phyloP scores from a whole-genome alignment of 2,329 filamentous ascomycete species.

The Calonectria multiphialidica region DNA sequence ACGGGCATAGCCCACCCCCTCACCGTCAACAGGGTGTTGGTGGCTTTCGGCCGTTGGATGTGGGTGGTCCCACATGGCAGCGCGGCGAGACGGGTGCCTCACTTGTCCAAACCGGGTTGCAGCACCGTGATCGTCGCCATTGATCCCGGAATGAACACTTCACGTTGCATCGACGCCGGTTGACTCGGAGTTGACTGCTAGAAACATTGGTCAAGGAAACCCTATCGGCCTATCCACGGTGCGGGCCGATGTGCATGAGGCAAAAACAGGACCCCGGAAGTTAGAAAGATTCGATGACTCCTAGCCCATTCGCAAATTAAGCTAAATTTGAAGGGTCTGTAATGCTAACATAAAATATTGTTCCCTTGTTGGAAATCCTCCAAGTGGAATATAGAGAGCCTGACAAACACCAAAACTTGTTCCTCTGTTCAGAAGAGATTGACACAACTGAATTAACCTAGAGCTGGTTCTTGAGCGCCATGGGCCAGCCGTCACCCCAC shows the following conservation, averaged over 20 bases:
- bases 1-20: not conserved
- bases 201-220: not conserved
- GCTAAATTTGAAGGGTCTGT: too few species aligned
- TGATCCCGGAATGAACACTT: not conserved
- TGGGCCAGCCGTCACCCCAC: too few species aligned
- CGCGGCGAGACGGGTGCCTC: not conserved
- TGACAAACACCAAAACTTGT: too few species aligned
- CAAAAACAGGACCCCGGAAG: not conserved
- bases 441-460: too few species aligned
- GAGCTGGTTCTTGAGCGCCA: too few species aligned
- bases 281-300: too few species aligned
- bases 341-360: too few species aligned
- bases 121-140: not conserved
- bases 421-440: too few species aligned
- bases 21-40: not conserved
- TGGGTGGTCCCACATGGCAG: conserved; percentile 4
- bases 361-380: too few species aligned
- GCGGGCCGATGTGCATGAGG: not conserved
- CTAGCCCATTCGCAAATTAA: too few species aligned
- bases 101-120: not conserved
- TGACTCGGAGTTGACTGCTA: not conserved
- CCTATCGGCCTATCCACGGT: not conserved
- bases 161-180: not conserved
- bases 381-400: too few species aligned
- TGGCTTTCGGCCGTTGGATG: not conserved